Percentiles rank a stretch among this genome's conserved stretches.
These are phyloP conservation scores for Pythium grandisporangium DNA, from an alignment of 352 stramenopile genomes.

Conservation along the genomic window DNA sequence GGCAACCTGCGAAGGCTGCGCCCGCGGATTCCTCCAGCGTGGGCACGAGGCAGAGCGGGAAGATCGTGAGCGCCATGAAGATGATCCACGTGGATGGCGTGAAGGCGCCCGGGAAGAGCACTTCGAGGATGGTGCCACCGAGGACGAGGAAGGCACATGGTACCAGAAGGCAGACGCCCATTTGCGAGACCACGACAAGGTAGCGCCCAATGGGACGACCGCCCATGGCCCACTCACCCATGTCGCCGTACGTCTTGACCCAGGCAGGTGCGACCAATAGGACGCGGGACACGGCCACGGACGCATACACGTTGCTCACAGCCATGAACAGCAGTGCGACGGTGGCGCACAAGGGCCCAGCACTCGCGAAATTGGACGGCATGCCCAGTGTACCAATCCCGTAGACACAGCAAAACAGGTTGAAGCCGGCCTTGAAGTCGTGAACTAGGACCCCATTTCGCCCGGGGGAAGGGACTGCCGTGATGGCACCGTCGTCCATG, in stretches of 20 bases:
- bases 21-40: slow-evolving; percentile 24
- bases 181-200: slow-evolving; percentile 14
- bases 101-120: slow-evolving; percentile 15
- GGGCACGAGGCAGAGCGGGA: slow-evolving; percentile 20
- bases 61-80: slow-evolving; percentile 18
- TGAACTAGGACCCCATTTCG: slow-evolving; percentile 20
- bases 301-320: slow-evolving; percentile 21
- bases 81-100: slow-evolving; percentile 15
- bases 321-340: slow-evolving; percentile 26
- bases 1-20: slow-evolving; percentile 16
- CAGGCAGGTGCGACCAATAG: slow-evolving; percentile 16
- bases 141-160: slow-evolving; percentile 24
- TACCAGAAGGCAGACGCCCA: slow-evolving; percentile 13
- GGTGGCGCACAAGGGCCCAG: slow-evolving; percentile 12
- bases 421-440: slow-evolving; percentile 19
- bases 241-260: slow-evolving; percentile 24
- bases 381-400: slow-evolving; percentile 30
- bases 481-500: too few species aligned
- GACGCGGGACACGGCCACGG: slow-evolving; percentile 16
- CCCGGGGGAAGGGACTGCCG: too few species aligned
- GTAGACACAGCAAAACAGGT: slow-evolving; percentile 25
- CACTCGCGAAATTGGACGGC: slow-evolving; percentile 23
- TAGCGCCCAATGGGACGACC: slow-evolving; percentile 12
- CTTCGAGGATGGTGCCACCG: slow-evolving; percentile 12
- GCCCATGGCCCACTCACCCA: slow-evolving; percentile 26